Percentiles rank a stretch among this genome's conserved stretches.
phyloP scores from a whole-genome alignment of 495 filamentous ascomycete genomes.

The Neurospora africana region DNA sequence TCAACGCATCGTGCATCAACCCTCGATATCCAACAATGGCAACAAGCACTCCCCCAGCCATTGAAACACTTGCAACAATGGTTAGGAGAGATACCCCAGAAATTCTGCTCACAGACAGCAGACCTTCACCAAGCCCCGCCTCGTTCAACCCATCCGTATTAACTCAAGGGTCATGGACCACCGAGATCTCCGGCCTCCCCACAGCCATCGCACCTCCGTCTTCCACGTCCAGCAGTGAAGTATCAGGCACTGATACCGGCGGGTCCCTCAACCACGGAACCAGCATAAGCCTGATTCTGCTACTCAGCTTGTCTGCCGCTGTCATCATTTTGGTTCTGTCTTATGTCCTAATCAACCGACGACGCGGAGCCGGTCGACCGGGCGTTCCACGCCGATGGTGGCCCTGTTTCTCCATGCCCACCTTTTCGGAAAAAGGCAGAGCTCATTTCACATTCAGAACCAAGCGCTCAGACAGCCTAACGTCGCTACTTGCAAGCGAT shows the following conservation, averaged over 20 bases:
- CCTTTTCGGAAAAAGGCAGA: neutral
- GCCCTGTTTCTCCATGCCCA: neutral
- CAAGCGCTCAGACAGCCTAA: neutral
- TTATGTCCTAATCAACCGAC: conserved; percentile 15
- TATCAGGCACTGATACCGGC: neutral
- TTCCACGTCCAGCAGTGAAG: neutral
- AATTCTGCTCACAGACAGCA: conserved; percentile 4
- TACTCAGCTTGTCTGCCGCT: conserved; percentile 19
- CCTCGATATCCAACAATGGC: neutral
- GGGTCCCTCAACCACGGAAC: conserved; percentile 9
- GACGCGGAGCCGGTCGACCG: conserved; percentile 1
- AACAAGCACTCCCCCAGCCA: neutral
- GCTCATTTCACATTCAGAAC: neutral
- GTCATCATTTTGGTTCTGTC: conserved; percentile 16
- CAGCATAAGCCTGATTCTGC: conserved; percentile 21
- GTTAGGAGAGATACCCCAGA: neutral
- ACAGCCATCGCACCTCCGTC: neutral
- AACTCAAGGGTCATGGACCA: neutral
- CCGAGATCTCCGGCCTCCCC: neutral
- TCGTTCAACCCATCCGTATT: neutral
- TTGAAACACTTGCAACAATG: neutral
- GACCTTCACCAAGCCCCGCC: neutral
- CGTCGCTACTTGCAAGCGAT: neutral
- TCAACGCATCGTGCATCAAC: neutral
- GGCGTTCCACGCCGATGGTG: neutral